Evolutionary conservation across 73 alveolate genomes (phyloP).

Genomic region (Paramecium sexaurelia): DNA sequence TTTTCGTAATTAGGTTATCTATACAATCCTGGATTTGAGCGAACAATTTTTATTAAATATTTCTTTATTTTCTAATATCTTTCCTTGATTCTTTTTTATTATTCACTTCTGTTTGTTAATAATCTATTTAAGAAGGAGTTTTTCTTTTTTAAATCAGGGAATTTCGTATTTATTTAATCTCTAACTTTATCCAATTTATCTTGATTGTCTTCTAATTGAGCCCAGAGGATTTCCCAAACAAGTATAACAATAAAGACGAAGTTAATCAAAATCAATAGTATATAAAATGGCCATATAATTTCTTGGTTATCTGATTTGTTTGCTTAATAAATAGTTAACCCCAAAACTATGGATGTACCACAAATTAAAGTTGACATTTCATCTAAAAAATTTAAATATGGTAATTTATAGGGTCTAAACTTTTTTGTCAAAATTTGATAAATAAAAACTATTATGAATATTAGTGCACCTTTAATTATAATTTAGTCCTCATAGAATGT

Average conservation of each 20-base stretch:
- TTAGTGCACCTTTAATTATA: constrained; percentile 1
- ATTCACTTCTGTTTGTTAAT: not conserved
- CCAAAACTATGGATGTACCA: constrained; percentile 5
- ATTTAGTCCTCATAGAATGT: constrained; percentile 22
- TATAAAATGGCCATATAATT: constrained; percentile 48
- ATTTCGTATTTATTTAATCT: not conserved
- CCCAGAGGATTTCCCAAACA: not conserved
- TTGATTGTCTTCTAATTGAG: not conserved
- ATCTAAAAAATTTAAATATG: not conserved
- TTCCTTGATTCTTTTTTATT: not conserved
- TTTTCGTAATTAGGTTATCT: not conserved
- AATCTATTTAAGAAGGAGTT: not conserved
- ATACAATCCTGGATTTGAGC: not conserved
- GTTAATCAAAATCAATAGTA: not conserved
- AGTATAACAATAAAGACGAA: not conserved
- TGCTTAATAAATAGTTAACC: constrained; percentile 9
- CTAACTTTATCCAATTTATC: not conserved
- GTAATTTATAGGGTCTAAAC: not conserved
- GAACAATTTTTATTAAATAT: not conserved
- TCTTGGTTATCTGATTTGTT: not conserved
- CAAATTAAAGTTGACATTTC: not conserved
- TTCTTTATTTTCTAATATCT: not conserved
- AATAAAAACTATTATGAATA: not conserved
- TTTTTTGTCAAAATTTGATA: not conserved
- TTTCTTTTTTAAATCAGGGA: not conserved